These are phyloP conservation scores for Cytospora leucostoma DNA, from an alignment of 2,329 filamentous ascomycete genomes.

Conservation along the genomic window DNA sequence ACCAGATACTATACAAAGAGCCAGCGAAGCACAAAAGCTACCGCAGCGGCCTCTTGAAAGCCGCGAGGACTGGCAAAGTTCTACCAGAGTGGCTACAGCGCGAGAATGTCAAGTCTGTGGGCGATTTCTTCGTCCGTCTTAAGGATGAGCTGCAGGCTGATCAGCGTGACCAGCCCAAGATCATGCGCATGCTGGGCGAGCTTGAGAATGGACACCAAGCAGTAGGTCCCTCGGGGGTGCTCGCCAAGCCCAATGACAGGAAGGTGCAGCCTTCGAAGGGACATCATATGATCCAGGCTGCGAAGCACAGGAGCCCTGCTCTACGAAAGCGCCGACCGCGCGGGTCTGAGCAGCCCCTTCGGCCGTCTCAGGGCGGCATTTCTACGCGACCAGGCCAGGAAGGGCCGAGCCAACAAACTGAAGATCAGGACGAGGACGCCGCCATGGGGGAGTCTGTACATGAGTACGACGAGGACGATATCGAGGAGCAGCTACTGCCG, in stretches of 20 bases:
- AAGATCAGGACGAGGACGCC: not conserved
- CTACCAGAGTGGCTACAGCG: constrained; percentile 10
- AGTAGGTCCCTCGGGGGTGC: too few relatives aligned
- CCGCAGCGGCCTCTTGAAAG: constrained; percentile 1
- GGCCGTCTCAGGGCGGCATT: constrained; percentile 5
- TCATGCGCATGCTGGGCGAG: constrained; percentile 11
- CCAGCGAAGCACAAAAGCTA: not conserved
- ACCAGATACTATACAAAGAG: not conserved
- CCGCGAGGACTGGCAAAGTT: not conserved
- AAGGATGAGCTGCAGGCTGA: constrained; percentile 2
- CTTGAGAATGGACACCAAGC: not conserved
- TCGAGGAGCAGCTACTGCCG: constrained; percentile 8
- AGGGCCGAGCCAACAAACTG: not conserved
- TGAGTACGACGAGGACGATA: not conserved
- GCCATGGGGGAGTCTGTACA: not conserved
- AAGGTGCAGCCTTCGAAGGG: too few relatives aligned
- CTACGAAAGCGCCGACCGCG: not conserved
- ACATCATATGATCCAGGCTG: too few relatives aligned
- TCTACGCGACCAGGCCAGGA: constrained; percentile 1
- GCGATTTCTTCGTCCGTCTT: constrained; percentile 5
- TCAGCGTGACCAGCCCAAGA: constrained; percentile 5
- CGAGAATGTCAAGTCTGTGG: not conserved
- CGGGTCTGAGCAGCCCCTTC: not conserved
- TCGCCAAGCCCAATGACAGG: too few relatives aligned
- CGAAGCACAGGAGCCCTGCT: not conserved